Evolutionary conservation across 306 rosid species (phyloP), one percentile per base, ranked within the genome.

Genomic region (Vicia villosa): DNA sequence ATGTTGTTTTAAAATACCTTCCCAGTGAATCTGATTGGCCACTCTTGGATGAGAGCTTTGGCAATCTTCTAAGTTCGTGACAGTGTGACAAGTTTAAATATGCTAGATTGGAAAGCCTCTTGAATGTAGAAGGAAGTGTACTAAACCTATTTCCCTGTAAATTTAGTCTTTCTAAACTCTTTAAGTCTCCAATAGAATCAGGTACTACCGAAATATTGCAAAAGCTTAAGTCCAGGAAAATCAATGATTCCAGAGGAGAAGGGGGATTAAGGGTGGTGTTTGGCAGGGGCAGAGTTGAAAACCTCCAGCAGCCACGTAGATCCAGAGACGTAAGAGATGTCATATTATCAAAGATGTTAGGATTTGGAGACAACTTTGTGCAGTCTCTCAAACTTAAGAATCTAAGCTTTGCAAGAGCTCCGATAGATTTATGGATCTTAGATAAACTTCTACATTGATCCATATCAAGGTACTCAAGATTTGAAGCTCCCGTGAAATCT

Each of bases 331-430:
- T 5, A 43, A 43, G 50, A 43, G 50, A 43, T 14, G 19, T 43
- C 50, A 43, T 43, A 2, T 1, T n/a, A 5, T 5, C 15, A 14
- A 14, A 1, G 17, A 0, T 4, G 16, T 13, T 2, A 14, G 9
- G 9, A 1, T 13, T 14, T 43, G 1, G 8, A 5, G 1, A 24
- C 38, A 52, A 51, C 54, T 21, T 37, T 13, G 10, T 14, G 63
- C 73, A 68, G 26, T 54, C 3, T 20, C 51, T 21, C 38, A 52
- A 68, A 52, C 38, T 68, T 16, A 68, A 21, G 26, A 54, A 68
- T 5, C 7, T 68, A 21, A 68, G 63, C 26, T 3, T n/a, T 17
- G 1, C 1, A 21, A 13, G 63, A 68, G 3, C n/a, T 15, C 73
- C 73, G 14, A 68, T 14, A 36, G 73, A 68, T 51, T 36, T 3